Evolutionary conservation across 164 flowering plant species (phyloP).

Genomic region (Pachysandra terminalis): DNA sequence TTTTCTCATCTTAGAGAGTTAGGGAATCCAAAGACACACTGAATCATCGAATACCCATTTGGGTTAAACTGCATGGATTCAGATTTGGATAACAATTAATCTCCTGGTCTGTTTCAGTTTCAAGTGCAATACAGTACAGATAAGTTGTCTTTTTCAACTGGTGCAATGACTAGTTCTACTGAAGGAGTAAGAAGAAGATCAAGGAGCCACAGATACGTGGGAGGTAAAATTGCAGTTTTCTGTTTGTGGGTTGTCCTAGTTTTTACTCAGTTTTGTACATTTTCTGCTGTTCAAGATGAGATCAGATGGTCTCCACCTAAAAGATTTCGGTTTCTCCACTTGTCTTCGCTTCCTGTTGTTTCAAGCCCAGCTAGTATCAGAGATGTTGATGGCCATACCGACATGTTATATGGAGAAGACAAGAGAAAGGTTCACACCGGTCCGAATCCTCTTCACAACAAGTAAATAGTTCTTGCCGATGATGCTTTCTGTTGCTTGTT

Average conservation of each 20-base stretch:
- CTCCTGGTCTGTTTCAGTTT: background rate
- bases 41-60: background rate
- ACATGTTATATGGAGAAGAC: constrained; percentile 41
- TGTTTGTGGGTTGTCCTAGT: constrained; percentile 36
- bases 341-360: constrained; percentile 15
- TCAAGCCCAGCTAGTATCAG: constrained; percentile 15
- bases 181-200: constrained; percentile 8
- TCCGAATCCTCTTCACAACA: constrained; percentile 80
- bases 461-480: constrained; percentile 5
- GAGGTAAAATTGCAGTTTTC: constrained; percentile 16
- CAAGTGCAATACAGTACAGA: too few relatives aligned
- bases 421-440: constrained; percentile 64
- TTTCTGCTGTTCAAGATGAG: constrained; percentile 2
- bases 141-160: background rate
- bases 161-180: constrained; percentile 17
- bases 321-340: constrained; percentile 20
- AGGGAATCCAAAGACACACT: background rate
- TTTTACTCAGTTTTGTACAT: constrained; percentile 15
- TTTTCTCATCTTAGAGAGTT: constrained; percentile 17
- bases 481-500: background rate
- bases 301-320: constrained; percentile 16
- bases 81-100: background rate
- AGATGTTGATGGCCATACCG: constrained; percentile 7
- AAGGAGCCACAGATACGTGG: constrained; percentile 7
- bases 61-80: constrained; percentile 1